These are phyloP conservation scores for Scutellaria barbata DNA, from an alignment of 257 asterid species.

Conservation along the genomic window DNA sequence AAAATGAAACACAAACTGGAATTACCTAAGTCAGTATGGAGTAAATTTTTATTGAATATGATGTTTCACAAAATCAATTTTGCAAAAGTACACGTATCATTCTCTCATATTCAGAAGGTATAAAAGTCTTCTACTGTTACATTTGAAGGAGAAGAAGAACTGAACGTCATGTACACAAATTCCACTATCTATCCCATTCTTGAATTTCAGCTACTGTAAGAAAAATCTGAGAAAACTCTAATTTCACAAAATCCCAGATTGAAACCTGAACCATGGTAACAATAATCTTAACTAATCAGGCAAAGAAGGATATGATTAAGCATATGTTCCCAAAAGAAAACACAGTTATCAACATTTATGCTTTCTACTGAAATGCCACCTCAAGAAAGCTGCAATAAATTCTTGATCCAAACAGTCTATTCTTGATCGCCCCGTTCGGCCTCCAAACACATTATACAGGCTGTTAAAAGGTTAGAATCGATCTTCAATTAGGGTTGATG, in stretches of 20 bases:
- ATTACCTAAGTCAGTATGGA: too few species aligned
- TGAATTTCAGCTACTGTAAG: constrained; percentile 21
- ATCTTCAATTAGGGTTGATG: constrained; percentile 40
- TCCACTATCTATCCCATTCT: neutral
- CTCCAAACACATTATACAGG: constrained; percentile 26
- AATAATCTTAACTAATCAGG: too few species aligned
- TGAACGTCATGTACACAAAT: neutral
- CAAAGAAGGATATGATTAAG: neutral
- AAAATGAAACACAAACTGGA: too few species aligned
- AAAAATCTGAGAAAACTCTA: too few species aligned
- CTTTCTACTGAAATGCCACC: neutral
- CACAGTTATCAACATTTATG: neutral
- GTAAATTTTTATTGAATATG: too few species aligned
- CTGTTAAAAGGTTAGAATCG: constrained; percentile 23
- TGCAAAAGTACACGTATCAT: neutral
- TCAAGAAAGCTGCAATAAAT: neutral
- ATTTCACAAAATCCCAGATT: too few species aligned
- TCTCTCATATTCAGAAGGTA: constrained; percentile 4
- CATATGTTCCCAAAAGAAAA: neutral
- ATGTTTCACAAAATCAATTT: neutral
- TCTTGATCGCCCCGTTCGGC: constrained; percentile 21
- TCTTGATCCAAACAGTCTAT: constrained; percentile 31
- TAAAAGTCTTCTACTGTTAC: constrained; percentile 12
- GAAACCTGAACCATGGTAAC: too few species aligned
- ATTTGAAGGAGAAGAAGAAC: neutral